Conservation (phyloP, 106 monocot species). For the Alisma plantagoaquatica region DNA sequence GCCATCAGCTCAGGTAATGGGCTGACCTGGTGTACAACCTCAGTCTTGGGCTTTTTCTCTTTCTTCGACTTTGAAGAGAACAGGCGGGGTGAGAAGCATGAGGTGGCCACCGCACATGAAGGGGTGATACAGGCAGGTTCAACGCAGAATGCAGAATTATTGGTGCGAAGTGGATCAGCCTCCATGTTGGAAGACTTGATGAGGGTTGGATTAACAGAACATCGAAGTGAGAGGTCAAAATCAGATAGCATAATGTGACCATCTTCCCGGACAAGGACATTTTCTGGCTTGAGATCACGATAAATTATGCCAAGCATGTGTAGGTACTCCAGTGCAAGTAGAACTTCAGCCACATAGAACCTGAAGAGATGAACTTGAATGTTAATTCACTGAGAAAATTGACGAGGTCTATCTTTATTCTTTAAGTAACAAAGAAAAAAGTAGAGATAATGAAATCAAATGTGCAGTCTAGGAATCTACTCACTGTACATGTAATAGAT, state of each 20-base stretch:
- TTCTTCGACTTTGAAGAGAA: conserved; percentile 11
- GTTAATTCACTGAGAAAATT: no score
- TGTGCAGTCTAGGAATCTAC: no score
- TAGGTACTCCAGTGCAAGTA: conserved; percentile 8
- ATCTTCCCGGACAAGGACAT: conserved; percentile 10
- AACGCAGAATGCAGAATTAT: conserved; percentile 1
- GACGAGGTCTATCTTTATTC: no score
- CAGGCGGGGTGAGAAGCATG: conserved; percentile 12
- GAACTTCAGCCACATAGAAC: conserved; percentile 11
- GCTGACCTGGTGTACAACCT: conserved; percentile 2
- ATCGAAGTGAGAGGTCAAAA: conserved; percentile 9
- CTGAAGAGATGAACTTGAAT: no score
- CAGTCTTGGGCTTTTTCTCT: conserved; percentile 8
- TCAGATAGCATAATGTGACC: conserved; percentile 14
- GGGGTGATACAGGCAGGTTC: conserved; percentile 10
- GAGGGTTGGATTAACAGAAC: conserved; percentile 5
- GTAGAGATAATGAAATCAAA: no score
- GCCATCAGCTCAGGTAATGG: conserved; percentile 11
- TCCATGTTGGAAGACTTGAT: not conserved
- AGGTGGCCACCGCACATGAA: conserved; percentile 5
- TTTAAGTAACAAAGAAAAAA: no score
- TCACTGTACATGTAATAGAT: no score
- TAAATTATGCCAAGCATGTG: conserved; percentile 14
- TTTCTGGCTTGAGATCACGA: conserved; percentile 12
- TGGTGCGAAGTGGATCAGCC: not conserved